phyloP scores from a whole-genome alignment of 2,329 filamentous ascomycete genomes.

The Grosmannia huntii region DNA sequence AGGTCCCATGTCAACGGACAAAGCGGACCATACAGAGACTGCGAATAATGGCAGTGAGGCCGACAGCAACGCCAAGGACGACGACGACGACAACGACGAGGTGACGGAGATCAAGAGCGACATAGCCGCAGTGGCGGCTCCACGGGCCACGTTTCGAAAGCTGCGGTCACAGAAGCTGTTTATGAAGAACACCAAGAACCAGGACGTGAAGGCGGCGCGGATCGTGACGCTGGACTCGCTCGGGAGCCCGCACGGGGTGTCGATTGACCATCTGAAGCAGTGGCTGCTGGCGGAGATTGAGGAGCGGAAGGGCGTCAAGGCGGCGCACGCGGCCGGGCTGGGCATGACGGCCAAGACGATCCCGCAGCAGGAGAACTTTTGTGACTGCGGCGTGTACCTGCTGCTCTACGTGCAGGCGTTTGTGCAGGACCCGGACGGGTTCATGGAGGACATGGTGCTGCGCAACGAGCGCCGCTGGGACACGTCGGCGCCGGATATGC shows the following conservation, averaged over 20 bases:
- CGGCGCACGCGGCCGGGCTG: constrained; percentile 22
- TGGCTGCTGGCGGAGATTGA: constrained; percentile 66
- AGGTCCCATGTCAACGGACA: not conserved
- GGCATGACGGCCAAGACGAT: constrained; percentile 61
- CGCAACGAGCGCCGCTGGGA: constrained; percentile 37
- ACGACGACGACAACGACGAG: constrained; percentile 7
- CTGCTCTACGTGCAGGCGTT: constrained; percentile 78
- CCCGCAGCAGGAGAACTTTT: constrained; percentile 70
- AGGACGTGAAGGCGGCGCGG: constrained; percentile 42
- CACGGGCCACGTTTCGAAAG: not conserved
- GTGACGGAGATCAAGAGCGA: constrained; percentile 9
- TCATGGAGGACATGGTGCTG: constrained; percentile 53
- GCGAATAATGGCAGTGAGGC: not conserved
- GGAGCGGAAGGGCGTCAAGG: constrained; percentile 37
- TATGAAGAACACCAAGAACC: constrained; percentile 22
- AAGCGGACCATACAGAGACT: too few species aligned
- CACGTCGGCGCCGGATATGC: constrained; percentile 47
- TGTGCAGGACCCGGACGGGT: constrained; percentile 57
- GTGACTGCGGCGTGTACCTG: constrained; percentile 81
- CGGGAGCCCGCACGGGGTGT: constrained; percentile 46
- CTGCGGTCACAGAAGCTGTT: constrained; percentile 19
- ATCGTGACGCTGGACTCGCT: constrained; percentile 88
- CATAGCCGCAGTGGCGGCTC: not conserved
- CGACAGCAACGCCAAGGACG: not conserved
- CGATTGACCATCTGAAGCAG: constrained; percentile 56